phyloP scores from a whole-genome alignment of 352 stramenopile species.

The Pythium sukuiense region DNA sequence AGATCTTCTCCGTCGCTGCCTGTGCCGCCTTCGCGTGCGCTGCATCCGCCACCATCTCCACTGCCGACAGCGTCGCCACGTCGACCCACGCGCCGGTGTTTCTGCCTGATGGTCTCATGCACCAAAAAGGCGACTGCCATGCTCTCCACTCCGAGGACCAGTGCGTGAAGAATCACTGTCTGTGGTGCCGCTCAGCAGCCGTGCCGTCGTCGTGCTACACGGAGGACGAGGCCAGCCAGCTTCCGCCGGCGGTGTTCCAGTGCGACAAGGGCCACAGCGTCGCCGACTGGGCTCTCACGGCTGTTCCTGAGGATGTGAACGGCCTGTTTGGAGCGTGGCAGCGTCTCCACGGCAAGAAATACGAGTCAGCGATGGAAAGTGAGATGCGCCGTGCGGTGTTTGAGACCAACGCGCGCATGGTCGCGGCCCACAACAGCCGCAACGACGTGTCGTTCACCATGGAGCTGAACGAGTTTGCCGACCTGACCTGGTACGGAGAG shows the following conservation, averaged over 20 bases:
- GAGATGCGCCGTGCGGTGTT: conserved; percentile 61
- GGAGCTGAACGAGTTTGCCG: conserved; percentile 79
- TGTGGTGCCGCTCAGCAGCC: conserved; percentile 76
- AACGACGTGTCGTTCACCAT: conserved; percentile 51
- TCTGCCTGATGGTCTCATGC: conserved; percentile 16
- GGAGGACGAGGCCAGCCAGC: conserved; percentile 53
- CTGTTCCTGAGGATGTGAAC: conserved; percentile 33
- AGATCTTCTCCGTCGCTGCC: conserved; percentile 12
- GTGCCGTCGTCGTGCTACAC: conserved; percentile 83
- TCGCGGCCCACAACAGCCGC: conserved; percentile 65
- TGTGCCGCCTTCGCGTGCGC: background rate
- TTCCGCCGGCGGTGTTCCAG: conserved; percentile 74
- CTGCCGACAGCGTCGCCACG: background rate
- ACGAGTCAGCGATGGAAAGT: conserved; percentile 49
- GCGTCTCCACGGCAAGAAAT: conserved; percentile 40
- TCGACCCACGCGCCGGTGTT: conserved; percentile 34
- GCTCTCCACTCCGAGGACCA: conserved; percentile 41
- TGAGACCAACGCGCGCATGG: conserved; percentile 51
- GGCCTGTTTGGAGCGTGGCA: conserved; percentile 62
- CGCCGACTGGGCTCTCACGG: conserved; percentile 38
- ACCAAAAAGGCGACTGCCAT: conserved; percentile 44
- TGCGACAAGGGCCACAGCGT: conserved; percentile 45
- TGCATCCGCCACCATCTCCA: background rate
- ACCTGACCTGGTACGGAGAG: conserved; percentile 56
- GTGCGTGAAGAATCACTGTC: conserved; percentile 60